Evolutionary conservation across 1,139 yeast species (phyloP), one percentile per base, ranked within the genome.

Genomic region (Taphrina deformans): DNA sequence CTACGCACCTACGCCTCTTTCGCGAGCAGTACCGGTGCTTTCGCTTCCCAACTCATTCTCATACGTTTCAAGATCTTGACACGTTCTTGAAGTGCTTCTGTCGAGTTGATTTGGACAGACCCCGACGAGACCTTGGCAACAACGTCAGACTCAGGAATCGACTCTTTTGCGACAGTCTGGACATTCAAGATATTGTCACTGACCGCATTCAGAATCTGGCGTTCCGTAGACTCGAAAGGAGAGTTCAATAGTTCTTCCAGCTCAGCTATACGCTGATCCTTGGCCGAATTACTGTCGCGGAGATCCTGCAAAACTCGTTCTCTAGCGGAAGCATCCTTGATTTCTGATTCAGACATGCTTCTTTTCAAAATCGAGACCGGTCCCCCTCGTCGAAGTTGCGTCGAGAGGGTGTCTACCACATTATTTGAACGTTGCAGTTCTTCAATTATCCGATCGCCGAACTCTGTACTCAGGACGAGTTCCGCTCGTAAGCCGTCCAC

Each of bases 41-140:
- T 53, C 18, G 46, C 31, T 26, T 53, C 58, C 58, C 58, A 53
- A 24, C 46, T 38, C 26, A 53, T 53, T 16, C 58, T 23, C 58
- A 53, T 53, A 14, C 48, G 45, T 23, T 38, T 35, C 33, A 53
- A 23, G 4, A 29, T 21, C 29, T 10, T 23, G 33, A 53, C 48
- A 10, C 58, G 58, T 27, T 35, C 45, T 21, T 24, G 26, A 35
- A 53, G 38, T 21, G 27, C 23, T 16, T 29, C 44, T 2, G 44
- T 31, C 21, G 33, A n/a, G 10, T 48, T 48, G 48, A 14, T 27
- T n/a, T 18, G 27, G 7, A 1, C 7, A 9, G 27, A 18, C 9
- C 7, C 1, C 9, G 48, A 21, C 14, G 1, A 33, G 2, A 18
- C 29, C 10, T 24, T 18, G 29, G 26, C 50, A 12, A 38, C 41